Conservation (phyloP, 2,329 filamentous ascomycete species). For the Plectosphaerella sp. region DNA sequence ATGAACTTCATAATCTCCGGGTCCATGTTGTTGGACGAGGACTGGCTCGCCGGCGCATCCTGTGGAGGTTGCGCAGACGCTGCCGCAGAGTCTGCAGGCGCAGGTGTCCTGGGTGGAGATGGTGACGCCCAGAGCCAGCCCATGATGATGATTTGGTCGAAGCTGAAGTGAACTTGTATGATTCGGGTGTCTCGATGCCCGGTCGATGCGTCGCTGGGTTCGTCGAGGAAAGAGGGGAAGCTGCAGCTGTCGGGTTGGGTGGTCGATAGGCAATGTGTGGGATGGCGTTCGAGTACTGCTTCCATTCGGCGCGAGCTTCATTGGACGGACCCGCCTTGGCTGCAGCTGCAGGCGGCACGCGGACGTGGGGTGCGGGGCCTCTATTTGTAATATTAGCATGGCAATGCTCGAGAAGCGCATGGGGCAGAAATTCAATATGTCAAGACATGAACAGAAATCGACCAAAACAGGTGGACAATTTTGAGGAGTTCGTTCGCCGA, state of each 20-base stretch:
- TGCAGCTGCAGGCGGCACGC: too few relatives aligned
- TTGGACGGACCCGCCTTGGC: background rate
- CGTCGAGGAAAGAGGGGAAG: background rate
- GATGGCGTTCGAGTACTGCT: background rate
- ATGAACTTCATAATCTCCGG: slow-evolving; percentile 53
- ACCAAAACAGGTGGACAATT: too few relatives aligned
- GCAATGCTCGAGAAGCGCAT: too few relatives aligned
- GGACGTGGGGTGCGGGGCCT: too few relatives aligned
- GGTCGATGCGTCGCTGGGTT: background rate
- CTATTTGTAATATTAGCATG: too few relatives aligned
- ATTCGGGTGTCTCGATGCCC: background rate
- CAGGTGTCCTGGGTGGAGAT: slow-evolving; percentile 23
- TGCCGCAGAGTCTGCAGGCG: slow-evolving; percentile 5
- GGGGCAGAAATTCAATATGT: too few relatives aligned
- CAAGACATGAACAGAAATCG: too few relatives aligned
- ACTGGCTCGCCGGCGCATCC: background rate
- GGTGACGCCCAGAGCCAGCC: slow-evolving; percentile 57
- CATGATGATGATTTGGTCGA: slow-evolving; percentile 34
- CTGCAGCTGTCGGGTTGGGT: background rate
- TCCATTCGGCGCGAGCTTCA: background rate
- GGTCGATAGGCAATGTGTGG: background rate
- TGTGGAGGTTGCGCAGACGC: background rate
- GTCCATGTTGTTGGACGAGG: slow-evolving; percentile 25
- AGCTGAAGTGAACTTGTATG: background rate
- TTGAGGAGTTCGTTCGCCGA: too few relatives aligned